Percentiles rank a stretch among this genome's conserved stretches.
Evolutionary conservation across 2,329 filamentous ascomycete species (phyloP).

Genomic region (Nemania serpens): DNA sequence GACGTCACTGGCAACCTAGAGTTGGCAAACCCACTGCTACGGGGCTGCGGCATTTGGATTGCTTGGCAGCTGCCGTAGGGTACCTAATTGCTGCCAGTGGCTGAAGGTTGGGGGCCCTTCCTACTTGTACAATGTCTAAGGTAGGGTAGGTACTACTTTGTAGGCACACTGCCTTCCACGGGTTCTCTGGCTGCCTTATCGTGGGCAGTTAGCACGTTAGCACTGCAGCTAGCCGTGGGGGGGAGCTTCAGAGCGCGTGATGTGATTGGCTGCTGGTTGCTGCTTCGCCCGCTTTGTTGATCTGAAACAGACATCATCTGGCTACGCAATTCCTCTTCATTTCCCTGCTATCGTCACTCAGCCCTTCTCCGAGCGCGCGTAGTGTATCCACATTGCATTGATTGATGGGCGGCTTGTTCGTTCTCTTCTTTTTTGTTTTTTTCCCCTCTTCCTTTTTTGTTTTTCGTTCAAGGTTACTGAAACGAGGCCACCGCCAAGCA

Average conservation of each 20-base stretch:
- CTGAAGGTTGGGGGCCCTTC: background rate
- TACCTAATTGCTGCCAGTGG: conserved; percentile 16
- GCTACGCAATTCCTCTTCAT: conserved; percentile 21
- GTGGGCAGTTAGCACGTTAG: no score
- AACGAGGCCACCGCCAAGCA: background rate
- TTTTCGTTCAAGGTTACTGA: background rate
- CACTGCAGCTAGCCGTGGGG: conserved; percentile 4
- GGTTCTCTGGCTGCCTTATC: no score
- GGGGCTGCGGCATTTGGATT: background rate
- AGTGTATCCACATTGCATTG: conserved; percentile 5
- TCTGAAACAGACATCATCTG: conserved; percentile 30
- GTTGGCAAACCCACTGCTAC: no score
- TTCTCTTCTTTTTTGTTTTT: background rate
- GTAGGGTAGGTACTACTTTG: no score
- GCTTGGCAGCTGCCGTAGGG: conserved; percentile 14
- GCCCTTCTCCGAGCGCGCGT: background rate
- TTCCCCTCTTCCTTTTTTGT: background rate
- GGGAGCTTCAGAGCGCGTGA: background rate
- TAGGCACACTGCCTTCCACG: no score
- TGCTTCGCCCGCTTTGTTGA: conserved; percentile 32
- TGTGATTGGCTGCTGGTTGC: conserved; percentile 21
- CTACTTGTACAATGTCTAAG: no score
- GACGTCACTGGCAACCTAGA: conserved; percentile 19
- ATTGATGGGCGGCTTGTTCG: background rate
- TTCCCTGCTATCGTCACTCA: conserved; percentile 3